These are phyloP conservation scores for Trypanosoma boissoni DNA, from an alignment of 208 protist species.

Conservation along the genomic window DNA sequence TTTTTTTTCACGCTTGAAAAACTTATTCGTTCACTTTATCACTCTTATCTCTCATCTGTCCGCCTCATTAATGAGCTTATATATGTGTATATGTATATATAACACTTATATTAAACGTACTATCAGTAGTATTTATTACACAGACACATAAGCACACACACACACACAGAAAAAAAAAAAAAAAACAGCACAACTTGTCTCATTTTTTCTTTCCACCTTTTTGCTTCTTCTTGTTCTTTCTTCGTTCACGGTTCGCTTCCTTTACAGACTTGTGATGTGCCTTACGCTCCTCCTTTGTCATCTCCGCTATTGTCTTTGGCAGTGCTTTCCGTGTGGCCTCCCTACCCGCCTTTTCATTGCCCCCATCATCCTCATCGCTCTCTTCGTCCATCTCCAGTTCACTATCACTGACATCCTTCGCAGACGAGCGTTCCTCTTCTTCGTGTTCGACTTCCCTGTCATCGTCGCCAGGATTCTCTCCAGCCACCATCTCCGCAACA, in stretches of 20 bases:
- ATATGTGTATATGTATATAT: not conserved
- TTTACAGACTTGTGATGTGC: constrained; percentile 74
- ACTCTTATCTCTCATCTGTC: too few relatives aligned
- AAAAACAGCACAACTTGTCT: not conserved
- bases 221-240: constrained; percentile 74
- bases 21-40: not conserved
- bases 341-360: constrained; percentile 4
- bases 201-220: constrained; percentile 31
- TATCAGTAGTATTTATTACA: not conserved
- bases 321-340: constrained; percentile 5
- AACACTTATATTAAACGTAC: not conserved
- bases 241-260: constrained; percentile 68
- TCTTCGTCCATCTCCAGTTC: constrained; percentile 28
- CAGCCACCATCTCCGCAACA: constrained; percentile 63
- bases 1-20: constrained; percentile 1
- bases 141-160: too few relatives aligned
- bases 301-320: constrained; percentile 53
- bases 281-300: constrained; percentile 86
- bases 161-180: not conserved
- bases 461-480: not conserved
- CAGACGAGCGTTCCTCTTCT: constrained; percentile 2
- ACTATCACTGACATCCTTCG: constrained; percentile 9
- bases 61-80: too few relatives aligned
- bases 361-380: constrained; percentile 16
- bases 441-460: constrained; percentile 2